Evolutionary conservation across 2,329 filamentous ascomycete genomes (phyloP).

Genomic region (Harringtonia aguacate): DNA sequence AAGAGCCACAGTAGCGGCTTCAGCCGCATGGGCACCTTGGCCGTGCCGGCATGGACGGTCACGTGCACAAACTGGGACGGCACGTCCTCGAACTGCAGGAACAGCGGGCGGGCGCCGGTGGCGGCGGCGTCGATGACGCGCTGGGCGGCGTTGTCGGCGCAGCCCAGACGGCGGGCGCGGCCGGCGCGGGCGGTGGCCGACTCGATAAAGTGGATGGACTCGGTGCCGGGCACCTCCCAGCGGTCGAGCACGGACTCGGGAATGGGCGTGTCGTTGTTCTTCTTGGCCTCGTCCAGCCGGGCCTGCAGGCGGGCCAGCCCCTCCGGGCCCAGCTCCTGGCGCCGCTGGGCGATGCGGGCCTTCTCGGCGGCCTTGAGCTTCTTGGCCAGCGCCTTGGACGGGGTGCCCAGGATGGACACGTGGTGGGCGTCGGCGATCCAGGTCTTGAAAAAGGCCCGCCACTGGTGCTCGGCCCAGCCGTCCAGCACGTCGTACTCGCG

Average conservation of each 20-base stretch:
- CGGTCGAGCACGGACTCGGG: conserved; percentile 69
- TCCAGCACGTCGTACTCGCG: conserved; percentile 58
- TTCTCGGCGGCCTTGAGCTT: conserved; percentile 77
- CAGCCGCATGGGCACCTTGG: conserved; percentile 64
- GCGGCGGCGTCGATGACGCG: conserved; percentile 61
- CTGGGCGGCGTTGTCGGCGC: conserved; percentile 59
- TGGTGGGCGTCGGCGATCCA: conserved; percentile 83
- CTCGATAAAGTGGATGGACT: conserved; percentile 91
- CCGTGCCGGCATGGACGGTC: conserved; percentile 69
- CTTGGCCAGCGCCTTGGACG: conserved; percentile 67
- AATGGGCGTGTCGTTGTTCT: conserved; percentile 80
- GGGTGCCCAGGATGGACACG: conserved; percentile 78
- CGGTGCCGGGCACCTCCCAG: conserved; percentile 73
- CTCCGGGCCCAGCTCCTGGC: conserved; percentile 67
- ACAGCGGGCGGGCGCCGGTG: conserved; percentile 44
- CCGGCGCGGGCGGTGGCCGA: conserved; percentile 78
- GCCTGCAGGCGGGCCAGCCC: conserved; percentile 66
- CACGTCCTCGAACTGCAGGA: conserved; percentile 95
- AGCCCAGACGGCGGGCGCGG: conserved; percentile 59
- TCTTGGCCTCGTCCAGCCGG: conserved; percentile 72
- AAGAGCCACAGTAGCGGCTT: conserved; percentile 81
- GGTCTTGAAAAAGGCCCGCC: conserved; percentile 70
- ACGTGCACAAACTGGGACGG: conserved; percentile 87
- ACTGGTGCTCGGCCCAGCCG: conserved; percentile 72
- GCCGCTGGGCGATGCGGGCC: conserved; percentile 66